Conservation (phyloP, 2,329 filamentous ascomycete genomes). For the Scytalidium sp. region DNA sequence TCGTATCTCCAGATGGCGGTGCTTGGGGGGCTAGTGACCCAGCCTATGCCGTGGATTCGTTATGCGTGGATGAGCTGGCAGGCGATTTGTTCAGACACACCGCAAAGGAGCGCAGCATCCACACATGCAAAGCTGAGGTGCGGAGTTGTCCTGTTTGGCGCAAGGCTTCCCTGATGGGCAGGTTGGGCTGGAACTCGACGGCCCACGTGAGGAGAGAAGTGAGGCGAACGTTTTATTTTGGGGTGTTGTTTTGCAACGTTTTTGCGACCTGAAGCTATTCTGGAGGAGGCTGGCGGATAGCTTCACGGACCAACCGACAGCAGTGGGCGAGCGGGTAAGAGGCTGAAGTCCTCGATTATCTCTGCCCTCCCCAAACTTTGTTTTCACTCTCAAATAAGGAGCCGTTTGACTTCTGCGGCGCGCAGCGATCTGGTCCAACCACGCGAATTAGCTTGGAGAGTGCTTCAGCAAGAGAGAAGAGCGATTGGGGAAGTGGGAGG, state of each 20-base stretch:
- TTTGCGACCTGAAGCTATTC: slow-evolving; percentile 19
- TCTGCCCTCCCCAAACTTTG: slow-evolving; percentile 1
- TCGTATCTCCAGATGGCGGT: background rate
- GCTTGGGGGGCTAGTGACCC: slow-evolving; percentile 21
- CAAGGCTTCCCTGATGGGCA: slow-evolving; percentile 31
- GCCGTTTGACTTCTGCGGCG: slow-evolving; percentile 4
- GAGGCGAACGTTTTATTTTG: slow-evolving; percentile 19
- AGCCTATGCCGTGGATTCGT: slow-evolving; percentile 44
- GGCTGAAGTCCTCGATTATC: background rate
- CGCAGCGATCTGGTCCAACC: slow-evolving; percentile 26
- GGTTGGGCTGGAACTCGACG: slow-evolving; percentile 22
- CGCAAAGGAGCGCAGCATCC: slow-evolving; percentile 51
- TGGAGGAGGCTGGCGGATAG: slow-evolving; percentile 16
- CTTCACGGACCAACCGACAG: slow-evolving; percentile 3
- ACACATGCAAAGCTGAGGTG: slow-evolving; percentile 58
- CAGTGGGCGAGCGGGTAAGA: background rate
- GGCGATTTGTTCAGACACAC: slow-evolving; percentile 47
- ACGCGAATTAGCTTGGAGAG: slow-evolving; percentile 26
- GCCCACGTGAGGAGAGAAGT: slow-evolving; percentile 25
- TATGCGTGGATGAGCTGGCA: slow-evolving; percentile 63
- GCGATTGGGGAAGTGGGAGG: slow-evolving; percentile 23
- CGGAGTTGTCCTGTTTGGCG: slow-evolving; percentile 32
- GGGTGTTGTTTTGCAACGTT: slow-evolving; percentile 4
- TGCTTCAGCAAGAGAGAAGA: slow-evolving; percentile 15
- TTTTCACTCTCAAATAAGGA: background rate